Percentiles rank a stretch among this genome's conserved stretches.
These are phyloP conservation scores for Candida sp. DNA, from an alignment of 1,139 yeast species.

Conservation along the genomic window DNA sequence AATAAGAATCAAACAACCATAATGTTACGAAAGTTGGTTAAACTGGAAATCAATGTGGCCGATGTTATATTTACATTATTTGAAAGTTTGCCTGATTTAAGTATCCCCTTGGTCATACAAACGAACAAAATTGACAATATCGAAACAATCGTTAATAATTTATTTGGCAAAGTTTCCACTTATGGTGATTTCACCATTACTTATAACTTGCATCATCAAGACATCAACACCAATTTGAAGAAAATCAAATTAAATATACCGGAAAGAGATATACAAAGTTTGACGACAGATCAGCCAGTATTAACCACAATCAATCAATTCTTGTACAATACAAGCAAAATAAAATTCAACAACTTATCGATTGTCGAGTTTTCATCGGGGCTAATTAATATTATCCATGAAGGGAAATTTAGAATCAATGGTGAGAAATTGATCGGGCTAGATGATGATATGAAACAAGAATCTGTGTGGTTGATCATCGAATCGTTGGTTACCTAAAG, in stretches of 20 bases:
- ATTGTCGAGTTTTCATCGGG: constrained; percentile 17
- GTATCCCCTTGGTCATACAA: background rate
- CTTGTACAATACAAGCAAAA: constrained; percentile 14
- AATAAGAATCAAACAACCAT: background rate
- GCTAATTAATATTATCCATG: constrained; percentile 11
- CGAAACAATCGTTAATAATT: constrained; percentile 1
- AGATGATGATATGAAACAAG: constrained; percentile 3
- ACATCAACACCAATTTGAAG: constrained; percentile 11
- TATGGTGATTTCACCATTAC: background rate
- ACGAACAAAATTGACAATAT: constrained; percentile 1
- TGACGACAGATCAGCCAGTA: constrained; percentile 7
- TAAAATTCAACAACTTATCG: constrained; percentile 18
- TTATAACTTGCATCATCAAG: constrained; percentile 1
- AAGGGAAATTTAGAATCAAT: constrained; percentile 10
- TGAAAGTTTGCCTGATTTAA: constrained; percentile 4
- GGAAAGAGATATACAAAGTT: constrained; percentile 13
- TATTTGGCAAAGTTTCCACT: background rate
- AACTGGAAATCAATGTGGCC: background rate
- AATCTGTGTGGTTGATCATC: constrained; percentile 8
- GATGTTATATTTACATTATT: constrained; percentile 4
- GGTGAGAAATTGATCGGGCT: constrained; percentile 2
- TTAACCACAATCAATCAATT: constrained; percentile 10
- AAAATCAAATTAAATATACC: constrained; percentile 23
- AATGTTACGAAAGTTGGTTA: background rate
- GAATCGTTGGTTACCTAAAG: constrained; percentile 5